Percentiles rank a stretch among this genome's conserved stretches.
Conservation (phyloP, 495 filamentous ascomycete genomes). For the Hyaloscypha hepaticicola region DNA sequence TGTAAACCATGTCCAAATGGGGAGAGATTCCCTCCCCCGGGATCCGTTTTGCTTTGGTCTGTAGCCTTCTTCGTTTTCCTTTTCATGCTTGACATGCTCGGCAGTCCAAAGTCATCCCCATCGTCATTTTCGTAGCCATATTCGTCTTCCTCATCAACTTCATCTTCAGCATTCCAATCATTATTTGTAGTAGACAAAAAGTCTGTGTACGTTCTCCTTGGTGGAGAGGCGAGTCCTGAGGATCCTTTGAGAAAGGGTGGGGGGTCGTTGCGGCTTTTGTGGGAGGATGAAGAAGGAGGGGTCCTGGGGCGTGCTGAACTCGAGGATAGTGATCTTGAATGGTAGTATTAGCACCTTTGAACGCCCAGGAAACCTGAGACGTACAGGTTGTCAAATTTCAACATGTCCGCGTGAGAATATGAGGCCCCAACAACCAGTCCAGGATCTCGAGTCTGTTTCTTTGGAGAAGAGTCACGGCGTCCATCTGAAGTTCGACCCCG, state of each 20-base stretch:
- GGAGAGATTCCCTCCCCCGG: slow-evolving; percentile 20
- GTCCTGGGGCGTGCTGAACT: slow-evolving; percentile 59
- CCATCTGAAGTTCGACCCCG: slow-evolving; percentile 53
- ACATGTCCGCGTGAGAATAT: slow-evolving; percentile 93
- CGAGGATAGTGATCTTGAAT: slow-evolving; percentile 50
- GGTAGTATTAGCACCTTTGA: slow-evolving; percentile 20
- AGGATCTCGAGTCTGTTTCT: slow-evolving; percentile 59
- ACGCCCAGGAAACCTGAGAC: neutral
- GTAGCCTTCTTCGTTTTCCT: slow-evolving; percentile 58
- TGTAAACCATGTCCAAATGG: slow-evolving; percentile 34
- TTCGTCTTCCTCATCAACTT: slow-evolving; percentile 63
- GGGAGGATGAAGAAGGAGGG: slow-evolving; percentile 51
- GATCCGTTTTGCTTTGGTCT: slow-evolving; percentile 17
- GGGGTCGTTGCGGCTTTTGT: slow-evolving; percentile 37
- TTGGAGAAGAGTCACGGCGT: slow-evolving; percentile 47
- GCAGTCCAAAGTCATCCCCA: slow-evolving; percentile 92
- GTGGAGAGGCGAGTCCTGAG: slow-evolving; percentile 55
- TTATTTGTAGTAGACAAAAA: slow-evolving; percentile 73
- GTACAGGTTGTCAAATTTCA: slow-evolving; percentile 68
- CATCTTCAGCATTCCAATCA: slow-evolving; percentile 69
- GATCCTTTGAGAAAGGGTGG: slow-evolving; percentile 56
- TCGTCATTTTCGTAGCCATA: slow-evolving; percentile 79
- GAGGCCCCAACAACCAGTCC: slow-evolving; percentile 89
- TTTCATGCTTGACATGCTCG: slow-evolving; percentile 85
- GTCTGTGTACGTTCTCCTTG: slow-evolving; percentile 68